phyloP scores from a whole-genome alignment of 371 early-diverging fungal genomes.

The Mucor sp. region DNA sequence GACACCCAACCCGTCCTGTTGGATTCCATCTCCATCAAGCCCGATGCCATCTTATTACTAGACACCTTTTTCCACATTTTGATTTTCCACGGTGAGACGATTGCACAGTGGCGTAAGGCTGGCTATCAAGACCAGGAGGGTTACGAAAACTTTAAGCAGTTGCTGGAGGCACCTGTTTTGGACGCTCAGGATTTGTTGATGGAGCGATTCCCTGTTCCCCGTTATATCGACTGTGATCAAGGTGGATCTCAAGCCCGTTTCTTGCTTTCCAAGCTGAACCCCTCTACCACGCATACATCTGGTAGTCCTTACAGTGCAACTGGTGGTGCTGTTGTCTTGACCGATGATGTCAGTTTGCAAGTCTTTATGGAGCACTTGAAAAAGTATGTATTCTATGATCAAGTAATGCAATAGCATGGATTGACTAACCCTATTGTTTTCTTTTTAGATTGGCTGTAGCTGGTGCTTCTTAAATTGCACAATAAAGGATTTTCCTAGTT shows the following conservation, averaged over 20 bases:
- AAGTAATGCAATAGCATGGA: background rate
- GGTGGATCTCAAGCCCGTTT: constrained; percentile 99
- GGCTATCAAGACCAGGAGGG: constrained; percentile 55
- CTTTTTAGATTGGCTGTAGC: constrained; percentile 50
- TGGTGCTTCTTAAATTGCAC: constrained; percentile 41
- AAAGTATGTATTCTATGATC: constrained; percentile 56
- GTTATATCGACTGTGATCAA: constrained; percentile 98
- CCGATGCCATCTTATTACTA: constrained; percentile 94
- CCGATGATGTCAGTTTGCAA: constrained; percentile 97
- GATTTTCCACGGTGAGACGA: constrained; percentile 52
- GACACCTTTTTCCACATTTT: constrained; percentile 86
- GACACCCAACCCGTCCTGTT: constrained; percentile 95
- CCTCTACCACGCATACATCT: constrained; percentile 93
- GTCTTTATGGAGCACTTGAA: constrained; percentile 97
- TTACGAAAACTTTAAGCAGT: constrained; percentile 84
- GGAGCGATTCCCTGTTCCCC: constrained; percentile 98
- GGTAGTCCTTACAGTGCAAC: constrained; percentile 67
- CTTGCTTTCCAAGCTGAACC: constrained; percentile 98
- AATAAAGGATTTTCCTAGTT: background rate
- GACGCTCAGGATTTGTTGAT: constrained; percentile 92
- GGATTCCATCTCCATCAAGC: constrained; percentile 97
- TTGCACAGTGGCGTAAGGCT: constrained; percentile 72
- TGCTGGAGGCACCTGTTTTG: constrained; percentile 88
- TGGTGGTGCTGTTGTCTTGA: constrained; percentile 88
- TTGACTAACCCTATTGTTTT: background rate